These are phyloP conservation scores for Oryza rufipogon DNA, from an alignment of 176 grass and related monocot genomes.

Conservation along the genomic window DNA sequence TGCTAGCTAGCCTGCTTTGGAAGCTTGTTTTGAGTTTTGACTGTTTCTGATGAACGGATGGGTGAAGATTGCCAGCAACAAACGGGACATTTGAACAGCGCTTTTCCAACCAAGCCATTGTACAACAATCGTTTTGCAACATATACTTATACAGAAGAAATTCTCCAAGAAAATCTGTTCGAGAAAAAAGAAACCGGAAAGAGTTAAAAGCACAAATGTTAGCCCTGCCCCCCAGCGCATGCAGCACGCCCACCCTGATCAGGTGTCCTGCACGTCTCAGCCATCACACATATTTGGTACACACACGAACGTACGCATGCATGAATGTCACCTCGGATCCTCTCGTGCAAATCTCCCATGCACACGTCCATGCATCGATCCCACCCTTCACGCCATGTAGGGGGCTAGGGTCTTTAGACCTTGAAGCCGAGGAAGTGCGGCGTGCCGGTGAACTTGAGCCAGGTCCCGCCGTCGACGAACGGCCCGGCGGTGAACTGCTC, in stretches of 20 bases:
- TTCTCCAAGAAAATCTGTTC: not conserved
- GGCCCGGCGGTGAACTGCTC: conserved; percentile 52
- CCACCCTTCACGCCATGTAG: not conserved
- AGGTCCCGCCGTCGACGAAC: conserved; percentile 52
- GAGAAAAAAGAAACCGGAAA: not conserved
- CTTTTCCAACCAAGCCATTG: not conserved
- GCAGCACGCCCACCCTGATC: not conserved
- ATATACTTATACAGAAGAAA: not conserved
- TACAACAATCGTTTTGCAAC: conserved; percentile 10
- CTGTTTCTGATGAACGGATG: not conserved
- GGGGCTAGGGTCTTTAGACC: conserved; percentile 28
- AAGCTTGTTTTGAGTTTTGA: conserved; percentile 29
- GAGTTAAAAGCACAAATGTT: conserved; percentile 13
- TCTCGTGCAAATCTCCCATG: not conserved
- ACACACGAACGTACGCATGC: not conserved
- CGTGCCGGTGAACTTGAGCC: conserved; percentile 59
- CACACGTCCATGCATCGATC: not conserved
- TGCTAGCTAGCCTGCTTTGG: conserved; percentile 26
- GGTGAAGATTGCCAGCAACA: not conserved
- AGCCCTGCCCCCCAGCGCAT: not conserved
- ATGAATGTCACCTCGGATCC: not conserved
- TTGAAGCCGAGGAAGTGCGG: conserved; percentile 58
- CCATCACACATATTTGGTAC: conserved; percentile 7
- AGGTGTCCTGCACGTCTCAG: not conserved
- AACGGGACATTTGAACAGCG: not conserved